Conservation (phyloP, 2,329 filamentous ascomycete genomes). For the Chrysoporthe austroafricana region DNA sequence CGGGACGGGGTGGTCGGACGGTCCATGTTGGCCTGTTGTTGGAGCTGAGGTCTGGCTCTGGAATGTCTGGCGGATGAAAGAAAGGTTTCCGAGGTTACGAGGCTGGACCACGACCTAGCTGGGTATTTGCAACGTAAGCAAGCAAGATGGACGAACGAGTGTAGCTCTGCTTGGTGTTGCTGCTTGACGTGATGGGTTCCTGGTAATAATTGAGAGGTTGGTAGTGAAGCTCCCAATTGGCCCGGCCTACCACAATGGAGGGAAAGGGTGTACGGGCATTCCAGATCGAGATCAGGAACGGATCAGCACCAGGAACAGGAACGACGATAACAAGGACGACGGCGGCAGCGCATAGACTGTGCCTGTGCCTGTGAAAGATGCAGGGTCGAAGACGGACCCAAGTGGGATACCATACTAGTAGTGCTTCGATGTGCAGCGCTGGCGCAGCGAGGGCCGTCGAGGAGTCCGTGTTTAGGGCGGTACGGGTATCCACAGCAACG, state of each 20-base stretch:
- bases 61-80: neutral
- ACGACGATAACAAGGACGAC: neutral
- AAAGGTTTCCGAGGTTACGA: constrained; percentile 2
- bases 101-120: neutral
- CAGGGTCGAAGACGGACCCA: neutral
- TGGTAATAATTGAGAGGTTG: constrained; percentile 17
- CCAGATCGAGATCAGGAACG: constrained; percentile 8
- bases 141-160: constrained; percentile 6
- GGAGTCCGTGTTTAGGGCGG: neutral
- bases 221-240: constrained; percentile 1
- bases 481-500: constrained; percentile 24
- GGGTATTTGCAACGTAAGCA: neutral
- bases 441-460: neutral
- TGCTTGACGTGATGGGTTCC: constrained; percentile 5
- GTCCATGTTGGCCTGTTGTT: constrained; percentile 46
- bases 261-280: neutral
- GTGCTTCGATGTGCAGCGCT: neutral
- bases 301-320: neutral
- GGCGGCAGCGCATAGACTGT: neutral
- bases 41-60: neutral
- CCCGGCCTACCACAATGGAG: neutral
- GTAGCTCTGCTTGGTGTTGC: constrained; percentile 1
- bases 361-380: neutral
- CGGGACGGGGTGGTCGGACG: constrained; percentile 53
- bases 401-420: too few species aligned